Evolutionary conservation across 2,329 filamentous ascomycete genomes (phyloP).

Genomic region (Epichloe sp.): DNA sequence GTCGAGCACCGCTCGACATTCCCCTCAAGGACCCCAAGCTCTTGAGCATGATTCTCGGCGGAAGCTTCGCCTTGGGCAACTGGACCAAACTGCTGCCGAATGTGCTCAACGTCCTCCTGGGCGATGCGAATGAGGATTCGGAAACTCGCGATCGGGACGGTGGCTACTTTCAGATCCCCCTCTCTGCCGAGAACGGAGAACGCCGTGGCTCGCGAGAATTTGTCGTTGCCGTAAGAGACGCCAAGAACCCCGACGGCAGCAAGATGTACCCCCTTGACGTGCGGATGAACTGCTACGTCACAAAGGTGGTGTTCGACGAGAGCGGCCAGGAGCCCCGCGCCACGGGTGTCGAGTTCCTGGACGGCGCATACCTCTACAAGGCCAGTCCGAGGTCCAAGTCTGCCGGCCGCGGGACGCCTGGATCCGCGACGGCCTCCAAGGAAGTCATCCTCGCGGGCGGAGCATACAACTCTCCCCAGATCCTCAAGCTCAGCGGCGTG

Average conservation of each 20-base stretch:
- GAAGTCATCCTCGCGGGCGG: constrained; percentile 37
- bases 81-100: constrained; percentile 13
- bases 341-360: constrained; percentile 28
- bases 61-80: constrained; percentile 19
- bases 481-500: constrained; percentile 33
- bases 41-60: constrained; percentile 16
- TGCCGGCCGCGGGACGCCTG: constrained; percentile 10
- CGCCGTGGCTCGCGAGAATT: constrained; percentile 38
- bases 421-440: constrained; percentile 18
- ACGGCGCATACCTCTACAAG: constrained; percentile 27
- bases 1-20: constrained; percentile 35
- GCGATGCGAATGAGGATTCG: constrained; percentile 37
- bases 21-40: constrained; percentile 39
- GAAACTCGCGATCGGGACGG: constrained; percentile 29
- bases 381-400: constrained; percentile 27
- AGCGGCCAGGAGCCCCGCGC: constrained; percentile 19
- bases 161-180: constrained; percentile 33
- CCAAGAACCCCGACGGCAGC: constrained; percentile 9
- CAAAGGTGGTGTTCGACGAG: constrained; percentile 22
- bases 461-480: constrained; percentile 31
- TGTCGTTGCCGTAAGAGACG: constrained; percentile 20
- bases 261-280: constrained; percentile 10
- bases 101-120: constrained; percentile 25
- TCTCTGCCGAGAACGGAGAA: constrained; percentile 27
- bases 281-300: constrained; percentile 18